Conservation (phyloP, 176 grass and related monocot genomes). For the Tuctoria greenei region DNA sequence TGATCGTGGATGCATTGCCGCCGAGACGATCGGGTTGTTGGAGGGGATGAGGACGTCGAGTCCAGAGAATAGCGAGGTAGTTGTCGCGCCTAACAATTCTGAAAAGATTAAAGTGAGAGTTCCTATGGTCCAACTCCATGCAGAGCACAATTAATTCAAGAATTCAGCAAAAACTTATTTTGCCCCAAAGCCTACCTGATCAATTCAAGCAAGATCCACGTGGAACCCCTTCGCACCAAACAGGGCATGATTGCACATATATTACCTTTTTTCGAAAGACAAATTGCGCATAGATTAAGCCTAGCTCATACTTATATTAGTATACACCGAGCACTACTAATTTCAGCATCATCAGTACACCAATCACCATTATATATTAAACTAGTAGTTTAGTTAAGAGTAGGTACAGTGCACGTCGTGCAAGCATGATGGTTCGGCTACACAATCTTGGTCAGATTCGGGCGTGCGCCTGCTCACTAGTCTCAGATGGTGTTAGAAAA, state of each 20-base stretch:
- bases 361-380: neutral
- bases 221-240: neutral
- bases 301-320: neutral
- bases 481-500: too few relatives aligned
- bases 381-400: neutral
- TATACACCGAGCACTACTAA: neutral
- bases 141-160: too few relatives aligned
- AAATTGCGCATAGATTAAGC: neutral
- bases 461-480: slow-evolving; percentile 14
- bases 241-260: neutral
- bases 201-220: neutral
- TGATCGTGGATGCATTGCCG: too few relatives aligned
- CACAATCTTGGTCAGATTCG: slow-evolving; percentile 46
- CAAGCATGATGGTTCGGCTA: neutral
- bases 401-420: slow-evolving; percentile 28
- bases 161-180: too few relatives aligned
- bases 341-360: neutral
- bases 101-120: neutral
- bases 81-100: too few relatives aligned
- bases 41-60: too few relatives aligned
- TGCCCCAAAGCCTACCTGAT: neutral
- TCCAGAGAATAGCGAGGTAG: too few relatives aligned
- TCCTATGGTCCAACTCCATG: neutral
- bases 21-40: too few relatives aligned
- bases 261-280: too few relatives aligned